A percentile compares a stretch with the other conserved stretches of the same genome.
Conservation (phyloP, 345 rosid genomes). For the Dovyalis caffra region DNA sequence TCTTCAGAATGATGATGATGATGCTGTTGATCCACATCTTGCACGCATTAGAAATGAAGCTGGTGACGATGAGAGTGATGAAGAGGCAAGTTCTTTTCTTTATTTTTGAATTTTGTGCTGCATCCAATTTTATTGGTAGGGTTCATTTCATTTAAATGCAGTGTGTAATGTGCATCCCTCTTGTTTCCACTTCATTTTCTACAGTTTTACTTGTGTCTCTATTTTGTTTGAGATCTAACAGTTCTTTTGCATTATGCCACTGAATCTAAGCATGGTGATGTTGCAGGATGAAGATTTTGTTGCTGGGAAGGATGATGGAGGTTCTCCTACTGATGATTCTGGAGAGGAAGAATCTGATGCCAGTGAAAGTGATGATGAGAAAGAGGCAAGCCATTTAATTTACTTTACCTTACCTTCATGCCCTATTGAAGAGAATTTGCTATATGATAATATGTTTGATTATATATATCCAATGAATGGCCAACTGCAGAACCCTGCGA, state of each 20-base stretch:
- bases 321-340: constrained; percentile 97
- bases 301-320: constrained; percentile 73
- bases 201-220: background rate
- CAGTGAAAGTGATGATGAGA: constrained; percentile 68
- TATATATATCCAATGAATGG: constrained; percentile 4
- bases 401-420: background rate
- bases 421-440: background rate
- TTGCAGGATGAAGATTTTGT: constrained; percentile 95
- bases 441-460: background rate
- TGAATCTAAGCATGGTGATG: constrained; percentile 11
- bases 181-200: background rate
- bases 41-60: constrained; percentile 81
- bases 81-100: constrained; percentile 53
- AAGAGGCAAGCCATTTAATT: constrained; percentile 55
- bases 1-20: constrained; percentile 73
- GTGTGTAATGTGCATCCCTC: background rate
- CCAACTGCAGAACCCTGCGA: constrained; percentile 58
- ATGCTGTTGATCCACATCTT: constrained; percentile 94
- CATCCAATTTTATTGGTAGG: background rate
- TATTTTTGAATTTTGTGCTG: background rate
- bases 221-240: background rate
- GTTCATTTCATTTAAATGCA: background rate
- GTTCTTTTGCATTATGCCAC: background rate
- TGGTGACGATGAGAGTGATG: constrained; percentile 95
- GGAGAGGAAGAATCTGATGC: constrained; percentile 75